phyloP scores from a whole-genome alignment of 176 grass and related monocot genomes.

The Avena atlantica region DNA sequence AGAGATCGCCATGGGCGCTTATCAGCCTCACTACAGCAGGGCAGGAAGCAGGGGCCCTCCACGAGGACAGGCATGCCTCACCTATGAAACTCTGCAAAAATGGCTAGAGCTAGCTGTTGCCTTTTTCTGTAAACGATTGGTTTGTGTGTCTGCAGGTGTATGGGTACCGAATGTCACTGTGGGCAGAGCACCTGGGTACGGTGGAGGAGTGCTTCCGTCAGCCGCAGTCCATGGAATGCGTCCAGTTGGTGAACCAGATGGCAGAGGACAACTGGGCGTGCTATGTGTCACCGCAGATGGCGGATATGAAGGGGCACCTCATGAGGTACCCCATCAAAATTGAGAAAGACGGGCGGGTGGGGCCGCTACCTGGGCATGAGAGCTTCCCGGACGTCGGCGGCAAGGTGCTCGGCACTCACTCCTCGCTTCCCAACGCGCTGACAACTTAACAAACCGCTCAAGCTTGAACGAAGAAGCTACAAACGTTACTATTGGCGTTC shows the following conservation, averaged over 20 bases:
- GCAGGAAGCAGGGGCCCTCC: constrained; percentile 44
- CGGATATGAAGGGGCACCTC: constrained; percentile 70
- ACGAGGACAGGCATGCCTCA: constrained; percentile 52
- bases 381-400: constrained; percentile 79
- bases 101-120: neutral
- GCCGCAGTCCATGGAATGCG: constrained; percentile 67
- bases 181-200: constrained; percentile 76
- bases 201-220: constrained; percentile 55
- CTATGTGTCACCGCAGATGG: constrained; percentile 52
- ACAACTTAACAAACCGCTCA: constrained; percentile 45
- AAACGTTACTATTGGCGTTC: too few relatives aligned
- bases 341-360: constrained; percentile 49
- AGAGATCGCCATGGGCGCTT: constrained; percentile 73
- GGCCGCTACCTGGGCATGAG: constrained; percentile 54
- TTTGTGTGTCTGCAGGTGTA: constrained; percentile 63
- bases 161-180: constrained; percentile 85
- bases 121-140: neutral
- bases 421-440: constrained; percentile 59
- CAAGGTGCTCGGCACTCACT: constrained; percentile 64
- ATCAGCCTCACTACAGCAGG: constrained; percentile 68
- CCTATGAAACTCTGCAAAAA: neutral
- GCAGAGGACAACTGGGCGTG: constrained; percentile 66
- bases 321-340: constrained; percentile 75
- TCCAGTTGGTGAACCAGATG: constrained; percentile 60
- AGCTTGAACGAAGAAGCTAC: too few relatives aligned